Conservation (phyloP, 768 basidiomycete genomes). For the Pilatotrama ljubarskyi region DNA sequence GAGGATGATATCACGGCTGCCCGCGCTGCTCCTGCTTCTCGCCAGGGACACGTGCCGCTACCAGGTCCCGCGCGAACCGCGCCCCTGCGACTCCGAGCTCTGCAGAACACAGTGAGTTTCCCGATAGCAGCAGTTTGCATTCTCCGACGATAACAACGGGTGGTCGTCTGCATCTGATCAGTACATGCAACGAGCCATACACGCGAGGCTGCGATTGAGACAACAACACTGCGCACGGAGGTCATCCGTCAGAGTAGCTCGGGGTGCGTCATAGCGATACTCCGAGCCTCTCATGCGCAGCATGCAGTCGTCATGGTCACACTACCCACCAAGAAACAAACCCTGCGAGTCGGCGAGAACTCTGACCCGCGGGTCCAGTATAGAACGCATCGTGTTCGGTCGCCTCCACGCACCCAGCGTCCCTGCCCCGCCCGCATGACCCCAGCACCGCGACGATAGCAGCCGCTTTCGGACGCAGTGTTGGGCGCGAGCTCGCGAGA, state of each 20-base stretch:
- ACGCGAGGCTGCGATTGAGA: not conserved
- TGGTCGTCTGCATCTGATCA: not conserved
- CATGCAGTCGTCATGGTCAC: slow-evolving; percentile 13
- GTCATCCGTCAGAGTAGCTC: not conserved
- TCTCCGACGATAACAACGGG: not conserved
- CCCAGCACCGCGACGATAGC: not conserved
- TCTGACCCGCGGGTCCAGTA: not conserved
- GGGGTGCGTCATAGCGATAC: not conserved
- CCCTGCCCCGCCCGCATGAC: slow-evolving; percentile 5
- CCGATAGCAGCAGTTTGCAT: not conserved
- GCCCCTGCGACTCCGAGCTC: not conserved
- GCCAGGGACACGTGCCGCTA: not conserved
- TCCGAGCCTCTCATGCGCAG: slow-evolving; percentile 1
- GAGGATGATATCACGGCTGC: slow-evolving; percentile 3
- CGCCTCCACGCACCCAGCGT: not conserved
- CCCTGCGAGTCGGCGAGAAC: not conserved
- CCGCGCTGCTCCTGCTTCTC: slow-evolving; percentile 1
- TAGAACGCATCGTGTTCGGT: not conserved
- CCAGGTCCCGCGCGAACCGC: not conserved
- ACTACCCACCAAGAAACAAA: slow-evolving; percentile 3
- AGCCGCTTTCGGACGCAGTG: not conserved
- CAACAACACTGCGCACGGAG: not conserved
- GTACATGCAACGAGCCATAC: not conserved
- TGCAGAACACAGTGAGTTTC: not conserved
- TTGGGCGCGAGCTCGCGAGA: not conserved